Evolutionary conservation across 208 protist species (phyloP), one percentile per base, ranked within the genome.

Genomic region (Balamuthia mandrillaris): DNA sequence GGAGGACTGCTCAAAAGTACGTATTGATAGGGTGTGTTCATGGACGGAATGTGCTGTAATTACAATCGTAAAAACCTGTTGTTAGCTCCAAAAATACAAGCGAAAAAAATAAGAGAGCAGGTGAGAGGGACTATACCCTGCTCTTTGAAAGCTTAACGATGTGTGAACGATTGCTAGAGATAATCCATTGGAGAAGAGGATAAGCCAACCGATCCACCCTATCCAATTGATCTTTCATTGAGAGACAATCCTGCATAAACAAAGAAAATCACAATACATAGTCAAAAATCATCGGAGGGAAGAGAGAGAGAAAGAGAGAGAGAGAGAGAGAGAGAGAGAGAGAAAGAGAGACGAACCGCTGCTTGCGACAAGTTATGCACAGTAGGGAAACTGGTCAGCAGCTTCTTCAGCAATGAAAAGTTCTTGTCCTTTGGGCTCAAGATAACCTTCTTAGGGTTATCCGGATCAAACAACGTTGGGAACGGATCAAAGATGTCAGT

Each of bases 21-120:
- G 77, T 83, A 92, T 75, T 92, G 90, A 54, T 91, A 87, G 2
- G 56, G 37, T 21, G 88, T 90, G 35, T 16, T 41, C 85, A 92
- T 92, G 51, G 44, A 31, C n/a, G 27, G 9, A 18, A 92, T 24
- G 5, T 86, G 72, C 60, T 88, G n/a, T n/a, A n/a, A n/a, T n/a
- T n/a, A n/a, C n/a, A n/a, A n/a, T n/a, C n/a, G n/a, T n/a, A n/a
- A n/a, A n/a, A n/a, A n/a, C n/a, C n/a, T n/a, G n/a, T n/a, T n/a
- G n/a, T n/a, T n/a, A n/a, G n/a, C n/a, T n/a, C n/a, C n/a, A n/a
- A n/a, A n/a, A n/a, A n/a, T n/a, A n/a, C n/a, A n/a, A n/a, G n/a
- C n/a, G n/a, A n/a, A n/a, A n/a, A n/a, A n/a, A n/a, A n/a, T n/a
- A n/a, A n/a, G n/a, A n/a, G n/a, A n/a, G n/a, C n/a, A n/a, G n/a